phyloP scores from a whole-genome alignment of 2,329 filamentous ascomycete species.

The Curvularia hawaiiensis region DNA sequence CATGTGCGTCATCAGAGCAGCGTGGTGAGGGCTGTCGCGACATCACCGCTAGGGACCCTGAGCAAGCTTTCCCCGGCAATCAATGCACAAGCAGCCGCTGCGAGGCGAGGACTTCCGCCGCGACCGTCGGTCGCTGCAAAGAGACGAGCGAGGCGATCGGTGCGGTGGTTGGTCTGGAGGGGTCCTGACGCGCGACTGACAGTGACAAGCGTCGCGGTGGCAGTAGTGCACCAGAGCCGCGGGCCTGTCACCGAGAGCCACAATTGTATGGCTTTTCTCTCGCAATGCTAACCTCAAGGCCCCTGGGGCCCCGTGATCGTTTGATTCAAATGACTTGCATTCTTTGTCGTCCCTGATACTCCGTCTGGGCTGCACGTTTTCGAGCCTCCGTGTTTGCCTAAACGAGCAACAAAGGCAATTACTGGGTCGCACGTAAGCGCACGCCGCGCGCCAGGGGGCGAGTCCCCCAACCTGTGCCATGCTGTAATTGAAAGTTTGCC shows the following conservation, averaged over 20 bases:
- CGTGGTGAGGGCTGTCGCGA: constrained; percentile 17
- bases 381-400: constrained; percentile 13
- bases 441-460: constrained; percentile 22
- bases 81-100: constrained; percentile 15
- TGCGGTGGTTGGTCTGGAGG: constrained; percentile 30
- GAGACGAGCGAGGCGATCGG: constrained; percentile 21
- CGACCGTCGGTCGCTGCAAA: constrained; percentile 23
- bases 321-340: constrained; percentile 1
- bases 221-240: constrained; percentile 28
- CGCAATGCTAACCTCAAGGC: constrained; percentile 27
- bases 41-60: constrained; percentile 16
- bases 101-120: constrained; percentile 22
- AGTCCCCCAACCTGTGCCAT: constrained; percentile 26
- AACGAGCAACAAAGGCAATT: constrained; percentile 14
- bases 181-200: constrained; percentile 40
- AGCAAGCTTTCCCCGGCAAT: constrained; percentile 25
- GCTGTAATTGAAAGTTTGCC: constrained; percentile 30
- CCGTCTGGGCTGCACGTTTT: constrained; percentile 1
- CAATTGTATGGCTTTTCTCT: constrained; percentile 18
- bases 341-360: not conserved
- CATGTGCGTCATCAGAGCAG: constrained; percentile 13
- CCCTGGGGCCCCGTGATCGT: constrained; percentile 17
- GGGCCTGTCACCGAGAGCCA: constrained; percentile 43
- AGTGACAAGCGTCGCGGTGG: constrained; percentile 34
- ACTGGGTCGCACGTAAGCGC: constrained; percentile 21